phyloP scores from a whole-genome alignment of 345 rosid genomes.

The Rhodamnia rubescens region DNA sequence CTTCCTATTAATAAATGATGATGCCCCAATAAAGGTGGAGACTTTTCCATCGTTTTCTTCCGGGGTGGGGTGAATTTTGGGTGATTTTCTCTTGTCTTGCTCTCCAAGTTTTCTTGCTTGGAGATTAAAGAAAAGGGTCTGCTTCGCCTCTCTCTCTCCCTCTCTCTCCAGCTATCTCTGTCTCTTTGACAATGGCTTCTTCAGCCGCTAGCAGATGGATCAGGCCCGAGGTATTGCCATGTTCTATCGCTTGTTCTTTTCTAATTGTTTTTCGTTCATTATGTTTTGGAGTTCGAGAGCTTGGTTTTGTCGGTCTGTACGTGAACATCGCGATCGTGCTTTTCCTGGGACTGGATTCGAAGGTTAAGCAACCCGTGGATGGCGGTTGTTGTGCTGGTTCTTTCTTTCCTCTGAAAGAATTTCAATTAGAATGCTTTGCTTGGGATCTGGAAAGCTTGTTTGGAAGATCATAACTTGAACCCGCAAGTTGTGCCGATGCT shows the following conservation, averaged over 20 bases:
- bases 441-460: background rate
- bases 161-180: background rate
- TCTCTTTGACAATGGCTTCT: background rate
- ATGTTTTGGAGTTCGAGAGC: background rate
- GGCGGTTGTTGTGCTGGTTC: background rate
- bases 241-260: background rate
- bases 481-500: background rate
- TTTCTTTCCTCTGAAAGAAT: background rate
- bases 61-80: background rate
- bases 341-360: background rate
- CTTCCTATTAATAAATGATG: background rate
- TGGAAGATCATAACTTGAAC: background rate
- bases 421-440: background rate
- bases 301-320: background rate
- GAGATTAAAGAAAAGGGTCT: background rate
- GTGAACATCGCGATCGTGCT: no score
- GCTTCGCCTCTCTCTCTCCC: background rate
- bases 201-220: slow-evolving; percentile 7
- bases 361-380: background rate
- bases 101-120: slow-evolving; percentile 5
- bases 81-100: background rate
- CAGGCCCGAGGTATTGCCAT: slow-evolving; percentile 14
- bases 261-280: no score
- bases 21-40: background rate
- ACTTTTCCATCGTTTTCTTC: background rate